A percentile compares a stretch with the other conserved stretches of the same genome.
These are phyloP conservation scores for Blastobotrys chiropterorum DNA, from an alignment of 805 yeast species.

Conservation along the genomic window DNA sequence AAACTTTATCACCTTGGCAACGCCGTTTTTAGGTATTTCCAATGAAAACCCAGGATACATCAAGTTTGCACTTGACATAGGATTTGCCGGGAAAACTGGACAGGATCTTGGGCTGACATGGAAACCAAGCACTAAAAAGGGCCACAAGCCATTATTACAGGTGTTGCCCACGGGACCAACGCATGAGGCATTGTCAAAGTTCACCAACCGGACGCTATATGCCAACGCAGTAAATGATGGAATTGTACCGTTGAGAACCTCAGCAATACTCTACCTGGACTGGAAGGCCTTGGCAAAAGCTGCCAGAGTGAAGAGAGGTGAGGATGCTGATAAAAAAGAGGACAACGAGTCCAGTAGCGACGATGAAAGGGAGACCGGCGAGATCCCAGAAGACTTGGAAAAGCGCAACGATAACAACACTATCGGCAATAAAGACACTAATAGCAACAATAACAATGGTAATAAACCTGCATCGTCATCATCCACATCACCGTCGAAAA, in stretches of 20 bases:
- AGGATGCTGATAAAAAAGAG: neutral
- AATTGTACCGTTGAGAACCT: constrained; percentile 87
- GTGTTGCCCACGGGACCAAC: constrained; percentile 74
- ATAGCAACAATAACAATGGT: neutral
- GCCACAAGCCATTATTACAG: constrained; percentile 57
- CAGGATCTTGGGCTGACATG: constrained; percentile 71
- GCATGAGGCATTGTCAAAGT: constrained; percentile 52
- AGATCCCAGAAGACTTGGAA: constrained; percentile 13
- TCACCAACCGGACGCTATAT: constrained; percentile 70
- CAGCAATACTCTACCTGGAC: constrained; percentile 78
- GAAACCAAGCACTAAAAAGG: constrained; percentile 24
- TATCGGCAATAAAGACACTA: neutral
- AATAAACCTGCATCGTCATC: neutral
- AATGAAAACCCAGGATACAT: constrained; percentile 85
- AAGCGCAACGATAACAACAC: neutral
- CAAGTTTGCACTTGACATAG: constrained; percentile 76
- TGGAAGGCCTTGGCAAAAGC: constrained; percentile 67
- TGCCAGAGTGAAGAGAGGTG: constrained; percentile 29
- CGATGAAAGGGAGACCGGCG: constrained; percentile 6
- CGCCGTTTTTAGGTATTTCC: constrained; percentile 83
- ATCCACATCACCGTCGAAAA: neutral
- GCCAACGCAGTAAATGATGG: constrained; percentile 93
- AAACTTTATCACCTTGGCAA: constrained; percentile 76
- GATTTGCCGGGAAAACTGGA: constrained; percentile 89
- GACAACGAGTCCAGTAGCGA: constrained; percentile 13